Conservation (phyloP, 2,329 filamentous ascomycete species). For the Cordyceps tenuipes region DNA sequence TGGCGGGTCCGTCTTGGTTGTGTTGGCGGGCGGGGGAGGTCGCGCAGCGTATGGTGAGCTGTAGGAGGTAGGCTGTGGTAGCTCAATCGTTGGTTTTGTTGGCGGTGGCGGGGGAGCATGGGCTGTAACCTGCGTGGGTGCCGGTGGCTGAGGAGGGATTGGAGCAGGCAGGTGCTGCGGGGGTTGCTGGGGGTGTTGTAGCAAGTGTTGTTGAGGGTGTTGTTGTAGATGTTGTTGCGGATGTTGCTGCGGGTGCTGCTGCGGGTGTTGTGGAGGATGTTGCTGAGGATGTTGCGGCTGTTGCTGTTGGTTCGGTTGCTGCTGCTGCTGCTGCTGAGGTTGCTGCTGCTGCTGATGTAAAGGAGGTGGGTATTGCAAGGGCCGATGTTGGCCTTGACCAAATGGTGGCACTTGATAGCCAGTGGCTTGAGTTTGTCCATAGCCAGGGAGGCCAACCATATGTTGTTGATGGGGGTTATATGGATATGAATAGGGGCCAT, state of each 20-base stretch:
- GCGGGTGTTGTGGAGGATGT: slow-evolving; percentile 4
- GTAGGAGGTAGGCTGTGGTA: slow-evolving; percentile 25
- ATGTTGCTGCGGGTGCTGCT: not conserved
- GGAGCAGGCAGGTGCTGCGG: slow-evolving; percentile 24
- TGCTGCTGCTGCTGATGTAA: slow-evolving; percentile 20
- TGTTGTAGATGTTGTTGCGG: not conserved
- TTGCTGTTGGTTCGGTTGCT: not conserved
- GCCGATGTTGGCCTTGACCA: slow-evolving; percentile 14
- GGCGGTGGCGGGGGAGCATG: slow-evolving; percentile 29
- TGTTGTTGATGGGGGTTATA: slow-evolving; percentile 26
- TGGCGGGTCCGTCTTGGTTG: slow-evolving; percentile 7
- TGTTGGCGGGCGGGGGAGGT: slow-evolving; percentile 17
- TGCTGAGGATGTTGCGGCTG: not conserved
- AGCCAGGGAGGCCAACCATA: slow-evolving; percentile 25
- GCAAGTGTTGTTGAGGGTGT: slow-evolving; percentile 17
- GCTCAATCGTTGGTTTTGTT: slow-evolving; percentile 24
- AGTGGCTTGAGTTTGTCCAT: slow-evolving; percentile 24
- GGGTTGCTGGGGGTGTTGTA: slow-evolving; percentile 11
- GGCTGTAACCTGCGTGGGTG: slow-evolving; percentile 23
- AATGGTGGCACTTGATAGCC: slow-evolving; percentile 28
- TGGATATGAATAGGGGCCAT: slow-evolving; percentile 28
- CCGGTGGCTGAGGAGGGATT: not conserved
- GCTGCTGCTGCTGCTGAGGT: slow-evolving; percentile 17
- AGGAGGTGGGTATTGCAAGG: not conserved
- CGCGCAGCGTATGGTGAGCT: slow-evolving; percentile 30